phyloP scores from a whole-genome alignment of 805 yeast species.

The Saturnispora besseyi region DNA sequence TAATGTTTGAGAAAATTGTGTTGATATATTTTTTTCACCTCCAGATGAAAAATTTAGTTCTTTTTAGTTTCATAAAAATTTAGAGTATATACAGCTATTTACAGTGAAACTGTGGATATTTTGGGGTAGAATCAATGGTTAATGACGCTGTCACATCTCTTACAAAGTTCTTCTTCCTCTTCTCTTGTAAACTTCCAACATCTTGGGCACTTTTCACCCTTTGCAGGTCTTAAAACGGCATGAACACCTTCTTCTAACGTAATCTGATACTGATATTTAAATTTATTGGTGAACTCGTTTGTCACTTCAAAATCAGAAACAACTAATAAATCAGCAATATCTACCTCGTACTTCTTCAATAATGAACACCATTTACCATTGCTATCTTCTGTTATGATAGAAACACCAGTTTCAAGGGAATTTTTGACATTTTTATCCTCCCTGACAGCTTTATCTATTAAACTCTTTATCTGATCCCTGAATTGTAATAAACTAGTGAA shows the following conservation, averaged over 20 bases:
- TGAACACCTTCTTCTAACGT: constrained; percentile 24
- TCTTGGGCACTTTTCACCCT: constrained; percentile 69
- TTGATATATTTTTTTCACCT: background rate
- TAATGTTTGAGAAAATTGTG: no score
- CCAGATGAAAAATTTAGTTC: background rate
- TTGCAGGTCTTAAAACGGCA: constrained; percentile 31
- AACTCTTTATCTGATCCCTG: constrained; percentile 39
- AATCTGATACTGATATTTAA: constrained; percentile 24
- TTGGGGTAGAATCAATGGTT: background rate
- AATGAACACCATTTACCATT: background rate
- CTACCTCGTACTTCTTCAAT: constrained; percentile 29
- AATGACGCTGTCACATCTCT: constrained; percentile 47
- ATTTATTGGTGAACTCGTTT: constrained; percentile 2
- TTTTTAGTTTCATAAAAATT: background rate
- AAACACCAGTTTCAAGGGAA: constrained; percentile 50
- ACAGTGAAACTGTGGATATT: background rate
- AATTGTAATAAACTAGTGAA: constrained; percentile 40
- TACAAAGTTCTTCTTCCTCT: constrained; percentile 47
- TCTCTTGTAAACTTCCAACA: constrained; percentile 79
- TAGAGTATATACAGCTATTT: background rate
- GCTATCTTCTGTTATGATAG: constrained; percentile 21
- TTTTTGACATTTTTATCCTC: constrained; percentile 43
- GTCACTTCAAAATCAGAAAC: constrained; percentile 44
- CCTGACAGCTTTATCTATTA: constrained; percentile 49
- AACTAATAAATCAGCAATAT: constrained; percentile 49